Percentiles rank a stretch among this genome's conserved stretches.
phyloP scores from a whole-genome alignment of 176 grass and related monocot species.

The Lolium multiflorum region DNA sequence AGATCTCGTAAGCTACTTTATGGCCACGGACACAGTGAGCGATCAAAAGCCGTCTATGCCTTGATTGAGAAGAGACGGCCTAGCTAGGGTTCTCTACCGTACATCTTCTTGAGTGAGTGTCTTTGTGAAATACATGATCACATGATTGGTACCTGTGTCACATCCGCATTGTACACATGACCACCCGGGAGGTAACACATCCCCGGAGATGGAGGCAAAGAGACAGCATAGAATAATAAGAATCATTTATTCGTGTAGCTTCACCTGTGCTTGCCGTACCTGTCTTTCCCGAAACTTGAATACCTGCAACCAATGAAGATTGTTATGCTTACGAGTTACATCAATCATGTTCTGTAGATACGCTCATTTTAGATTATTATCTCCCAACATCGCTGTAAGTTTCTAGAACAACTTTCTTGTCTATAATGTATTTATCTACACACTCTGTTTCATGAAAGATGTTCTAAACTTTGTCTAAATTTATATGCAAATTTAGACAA shows the following conservation, averaged over 20 bases:
- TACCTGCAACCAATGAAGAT: conserved; percentile 4
- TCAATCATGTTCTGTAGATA: neutral
- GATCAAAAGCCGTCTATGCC: conserved; percentile 35
- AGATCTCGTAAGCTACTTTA: conserved; percentile 5
- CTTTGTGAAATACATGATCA: conserved; percentile 53
- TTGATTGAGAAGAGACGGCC: conserved; percentile 36
- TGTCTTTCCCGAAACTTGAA: conserved; percentile 15
- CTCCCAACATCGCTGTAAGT: neutral
- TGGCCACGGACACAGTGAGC: conserved; percentile 37
- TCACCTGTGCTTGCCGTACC: conserved; percentile 28
- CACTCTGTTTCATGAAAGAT: too few species aligned
- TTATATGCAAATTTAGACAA: too few species aligned
- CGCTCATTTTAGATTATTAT: neutral
- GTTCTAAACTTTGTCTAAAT: too few species aligned
- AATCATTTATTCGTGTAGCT: conserved; percentile 49
- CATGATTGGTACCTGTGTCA: conserved; percentile 65
- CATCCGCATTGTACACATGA: conserved; percentile 53
- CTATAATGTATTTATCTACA: neutral
- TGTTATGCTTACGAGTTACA: neutral
- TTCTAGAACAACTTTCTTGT: neutral
- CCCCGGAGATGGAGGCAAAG: conserved; percentile 74
- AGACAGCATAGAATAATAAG: conserved; percentile 70
- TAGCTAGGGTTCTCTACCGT: conserved; percentile 45
- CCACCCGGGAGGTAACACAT: conserved; percentile 57
- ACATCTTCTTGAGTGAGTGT: conserved; percentile 48